Conservation (phyloP, 1,284 basidiomycete genomes). For the Bondarzewia mesenterica region DNA sequence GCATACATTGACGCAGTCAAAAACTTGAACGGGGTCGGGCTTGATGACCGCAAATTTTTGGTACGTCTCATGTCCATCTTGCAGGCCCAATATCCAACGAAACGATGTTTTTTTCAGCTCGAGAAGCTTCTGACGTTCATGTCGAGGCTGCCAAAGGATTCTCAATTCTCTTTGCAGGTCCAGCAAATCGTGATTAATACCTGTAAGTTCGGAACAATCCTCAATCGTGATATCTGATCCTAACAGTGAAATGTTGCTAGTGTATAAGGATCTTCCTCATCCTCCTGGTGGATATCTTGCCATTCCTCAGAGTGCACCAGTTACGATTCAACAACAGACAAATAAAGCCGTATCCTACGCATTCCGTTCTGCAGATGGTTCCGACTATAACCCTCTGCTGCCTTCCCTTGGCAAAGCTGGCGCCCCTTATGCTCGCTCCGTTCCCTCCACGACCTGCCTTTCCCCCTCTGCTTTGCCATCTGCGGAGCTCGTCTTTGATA, state of each 20-base stretch:
- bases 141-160: constrained; percentile 46
- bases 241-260: constrained; percentile 23
- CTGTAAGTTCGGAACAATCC: constrained; percentile 28
- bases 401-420: constrained; percentile 72
- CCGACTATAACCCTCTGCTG: constrained; percentile 60
- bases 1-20: constrained; percentile 42
- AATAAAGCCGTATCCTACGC: constrained; percentile 27
- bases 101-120: constrained; percentile 35
- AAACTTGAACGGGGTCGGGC: constrained; percentile 32
- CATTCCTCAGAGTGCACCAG: constrained; percentile 14
- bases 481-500: constrained; percentile 64
- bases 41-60: constrained; percentile 58
- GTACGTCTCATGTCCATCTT: constrained; percentile 19
- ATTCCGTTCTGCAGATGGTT: constrained; percentile 68
- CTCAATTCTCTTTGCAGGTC: constrained; percentile 31
- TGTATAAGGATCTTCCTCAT: constrained; percentile 74
- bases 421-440: constrained; percentile 67
- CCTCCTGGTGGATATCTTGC: constrained; percentile 64
- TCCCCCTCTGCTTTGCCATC: constrained; percentile 51
- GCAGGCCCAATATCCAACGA: background rate
- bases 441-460: constrained; percentile 41
- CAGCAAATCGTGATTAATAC: constrained; percentile 49
- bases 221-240: background rate
- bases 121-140: constrained; percentile 59
- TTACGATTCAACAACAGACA: background rate